Percentiles rank a stretch among this genome's conserved stretches.
These are phyloP conservation scores for Macrophomina tecta DNA, from an alignment of 2,329 filamentous ascomycete species.

Conservation along the genomic window DNA sequence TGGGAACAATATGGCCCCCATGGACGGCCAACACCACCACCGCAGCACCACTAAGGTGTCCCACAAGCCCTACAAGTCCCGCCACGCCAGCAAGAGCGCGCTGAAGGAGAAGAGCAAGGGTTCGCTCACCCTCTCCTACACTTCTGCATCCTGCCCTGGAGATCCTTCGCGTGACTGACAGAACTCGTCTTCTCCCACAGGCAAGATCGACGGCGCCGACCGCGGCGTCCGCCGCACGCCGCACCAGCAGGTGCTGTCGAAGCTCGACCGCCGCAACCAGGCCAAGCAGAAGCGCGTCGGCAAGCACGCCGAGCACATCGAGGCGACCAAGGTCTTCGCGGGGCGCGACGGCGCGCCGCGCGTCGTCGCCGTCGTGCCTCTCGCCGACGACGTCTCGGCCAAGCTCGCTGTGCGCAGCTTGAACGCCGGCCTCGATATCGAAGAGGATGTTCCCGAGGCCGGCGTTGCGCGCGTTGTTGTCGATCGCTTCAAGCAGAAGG, in stretches of 20 bases:
- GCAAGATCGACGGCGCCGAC: constrained; percentile 75
- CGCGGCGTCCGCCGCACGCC: constrained; percentile 81
- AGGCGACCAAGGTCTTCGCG: constrained; percentile 80
- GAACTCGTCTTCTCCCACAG: constrained; percentile 50
- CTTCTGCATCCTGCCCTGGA: not conserved
- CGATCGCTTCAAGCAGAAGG: constrained; percentile 92
- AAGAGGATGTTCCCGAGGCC: constrained; percentile 65
- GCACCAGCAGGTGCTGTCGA: constrained; percentile 96
- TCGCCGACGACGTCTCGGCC: constrained; percentile 75
- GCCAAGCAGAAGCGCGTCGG: constrained; percentile 85
- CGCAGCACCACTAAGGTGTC: constrained; percentile 87
- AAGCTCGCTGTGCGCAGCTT: constrained; percentile 71
- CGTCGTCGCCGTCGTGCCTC: constrained; percentile 84
- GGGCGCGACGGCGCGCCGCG: constrained; percentile 86
- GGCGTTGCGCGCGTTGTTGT: constrained; percentile 70
- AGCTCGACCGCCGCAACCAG: constrained; percentile 93
- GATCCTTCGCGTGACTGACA: too few relatives aligned
- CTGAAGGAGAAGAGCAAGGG: constrained; percentile 87
- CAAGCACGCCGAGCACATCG: constrained; percentile 83
- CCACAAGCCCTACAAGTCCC: constrained; percentile 92
- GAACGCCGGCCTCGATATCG: constrained; percentile 80
- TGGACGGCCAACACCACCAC: constrained; percentile 77
- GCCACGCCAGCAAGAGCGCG: constrained; percentile 85
- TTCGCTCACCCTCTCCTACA: constrained; percentile 43
- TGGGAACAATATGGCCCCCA: constrained; percentile 73